phyloP scores from a whole-genome alignment of 2,329 filamentous ascomycete species.

The Sclerotinia minor region DNA sequence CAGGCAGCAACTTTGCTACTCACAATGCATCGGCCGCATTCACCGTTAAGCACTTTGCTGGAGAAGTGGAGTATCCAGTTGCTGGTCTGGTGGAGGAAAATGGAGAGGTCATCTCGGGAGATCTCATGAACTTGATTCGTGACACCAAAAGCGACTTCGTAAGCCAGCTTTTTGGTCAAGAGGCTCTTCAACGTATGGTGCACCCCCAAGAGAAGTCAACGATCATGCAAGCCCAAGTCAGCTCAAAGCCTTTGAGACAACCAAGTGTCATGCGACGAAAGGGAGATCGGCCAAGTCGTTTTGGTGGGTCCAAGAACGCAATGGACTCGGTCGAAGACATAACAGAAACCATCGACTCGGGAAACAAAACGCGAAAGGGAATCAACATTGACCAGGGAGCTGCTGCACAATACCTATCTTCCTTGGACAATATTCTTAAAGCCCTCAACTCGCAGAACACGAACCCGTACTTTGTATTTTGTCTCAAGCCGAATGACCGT shows the following conservation, averaged over 20 bases:
- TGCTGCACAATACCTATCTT: slow-evolving; percentile 85
- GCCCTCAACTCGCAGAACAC: slow-evolving; percentile 78
- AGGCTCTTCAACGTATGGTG: slow-evolving; percentile 87
- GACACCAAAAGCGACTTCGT: slow-evolving; percentile 88
- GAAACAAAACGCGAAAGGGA: slow-evolving; percentile 44
- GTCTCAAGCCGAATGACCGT: slow-evolving; percentile 93
- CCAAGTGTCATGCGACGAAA: slow-evolving; percentile 90
- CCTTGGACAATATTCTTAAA: slow-evolving; percentile 87
- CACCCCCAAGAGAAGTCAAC: slow-evolving; percentile 88
- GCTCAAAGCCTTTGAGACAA: slow-evolving; percentile 88
- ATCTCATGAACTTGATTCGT: slow-evolving; percentile 91
- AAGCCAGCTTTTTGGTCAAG: slow-evolving; percentile 89
- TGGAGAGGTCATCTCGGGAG: slow-evolving; percentile 90
- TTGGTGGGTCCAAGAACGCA: slow-evolving; percentile 37
- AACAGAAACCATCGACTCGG: slow-evolving; percentile 50
- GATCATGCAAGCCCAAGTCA: slow-evolving; percentile 94
- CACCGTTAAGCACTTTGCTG: slow-evolving; percentile 91
- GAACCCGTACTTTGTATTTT: slow-evolving; percentile 96
- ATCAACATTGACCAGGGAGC: slow-evolving; percentile 73
- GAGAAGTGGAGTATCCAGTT: slow-evolving; percentile 91
- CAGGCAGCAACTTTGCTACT: slow-evolving; percentile 86
- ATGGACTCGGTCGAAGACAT: slow-evolving; percentile 45
- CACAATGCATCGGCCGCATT: slow-evolving; percentile 79
- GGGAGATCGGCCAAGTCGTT: slow-evolving; percentile 43
- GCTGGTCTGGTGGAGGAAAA: slow-evolving; percentile 91